Percentiles rank a stretch among this genome's conserved stretches.
phyloP scores from a whole-genome alignment of 305 asterid species.

The Solanum hybrid region DNA sequence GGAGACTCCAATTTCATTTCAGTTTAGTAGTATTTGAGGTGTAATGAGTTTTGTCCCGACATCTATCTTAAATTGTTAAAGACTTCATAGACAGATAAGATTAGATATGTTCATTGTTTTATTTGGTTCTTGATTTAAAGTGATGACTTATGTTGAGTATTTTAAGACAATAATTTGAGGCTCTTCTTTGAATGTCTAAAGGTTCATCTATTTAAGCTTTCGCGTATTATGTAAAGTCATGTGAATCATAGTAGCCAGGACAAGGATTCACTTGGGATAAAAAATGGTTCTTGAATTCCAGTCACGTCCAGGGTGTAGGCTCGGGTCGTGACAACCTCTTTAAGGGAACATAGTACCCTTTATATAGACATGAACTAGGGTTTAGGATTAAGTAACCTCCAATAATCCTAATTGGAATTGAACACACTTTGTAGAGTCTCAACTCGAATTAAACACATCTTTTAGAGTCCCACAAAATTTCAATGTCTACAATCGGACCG shows the following conservation, averaged over 20 bases:
- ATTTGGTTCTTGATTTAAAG: background rate
- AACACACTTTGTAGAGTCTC: background rate
- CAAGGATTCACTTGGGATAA: background rate
- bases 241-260: no score
- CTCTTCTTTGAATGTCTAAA: background rate
- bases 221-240: background rate
- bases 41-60: background rate
- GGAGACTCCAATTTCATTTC: background rate
- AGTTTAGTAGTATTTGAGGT: background rate
- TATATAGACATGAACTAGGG: background rate
- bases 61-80: background rate
- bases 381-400: background rate
- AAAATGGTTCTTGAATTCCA: background rate
- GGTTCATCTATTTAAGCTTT: background rate
- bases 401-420: background rate
- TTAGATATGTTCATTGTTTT: background rate
- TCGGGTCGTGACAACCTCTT: background rate
- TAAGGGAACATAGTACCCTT: background rate
- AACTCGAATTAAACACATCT: background rate
- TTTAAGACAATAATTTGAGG: background rate
- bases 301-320: background rate
- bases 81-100: background rate
- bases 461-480: background rate
- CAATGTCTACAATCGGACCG: background rate
- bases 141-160: background rate